A percentile compares a stretch with the other conserved stretches of the same genome.
phyloP scores from a whole-genome alignment of 139 green algal genomes.

The Coelastrella sp. region DNA sequence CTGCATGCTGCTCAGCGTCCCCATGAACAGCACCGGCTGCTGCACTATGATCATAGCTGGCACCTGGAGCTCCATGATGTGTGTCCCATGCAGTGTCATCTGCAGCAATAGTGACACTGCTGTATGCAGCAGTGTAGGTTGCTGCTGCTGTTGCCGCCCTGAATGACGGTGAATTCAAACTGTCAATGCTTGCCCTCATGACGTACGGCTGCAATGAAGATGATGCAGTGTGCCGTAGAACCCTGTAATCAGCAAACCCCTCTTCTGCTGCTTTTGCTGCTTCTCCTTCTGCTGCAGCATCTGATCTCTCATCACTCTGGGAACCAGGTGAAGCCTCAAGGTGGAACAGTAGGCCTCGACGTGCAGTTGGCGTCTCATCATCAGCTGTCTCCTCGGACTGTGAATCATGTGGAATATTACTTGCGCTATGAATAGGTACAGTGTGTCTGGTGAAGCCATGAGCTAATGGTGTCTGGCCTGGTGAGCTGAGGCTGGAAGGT shows the following conservation, averaged over 20 bases:
- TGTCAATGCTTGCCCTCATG: constrained; percentile 5
- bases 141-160: constrained; percentile 1
- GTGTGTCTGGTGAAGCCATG: not conserved
- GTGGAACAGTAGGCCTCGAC: not conserved
- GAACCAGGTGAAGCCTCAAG: not conserved
- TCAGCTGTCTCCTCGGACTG: too few relatives aligned
- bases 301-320: too few relatives aligned
- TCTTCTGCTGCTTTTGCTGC: not conserved
- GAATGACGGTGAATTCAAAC: constrained; percentile 32
- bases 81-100: not conserved
- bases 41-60: not conserved
- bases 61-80: not conserved
- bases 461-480: not conserved
- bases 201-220: not conserved
- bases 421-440: too few relatives aligned
- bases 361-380: not conserved
- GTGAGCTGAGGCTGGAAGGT: constrained; percentile 10
- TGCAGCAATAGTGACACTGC: too few relatives aligned
- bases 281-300: too few relatives aligned
- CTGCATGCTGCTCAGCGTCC: not conserved
- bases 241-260: not conserved
- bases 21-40: not conserved
- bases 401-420: too few relatives aligned
- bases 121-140: too few relatives aligned
- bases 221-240: not conserved